These are phyloP conservation scores for Boletellus sp. DNA, from an alignment of 768 basidiomycete genomes.

Conservation along the genomic window DNA sequence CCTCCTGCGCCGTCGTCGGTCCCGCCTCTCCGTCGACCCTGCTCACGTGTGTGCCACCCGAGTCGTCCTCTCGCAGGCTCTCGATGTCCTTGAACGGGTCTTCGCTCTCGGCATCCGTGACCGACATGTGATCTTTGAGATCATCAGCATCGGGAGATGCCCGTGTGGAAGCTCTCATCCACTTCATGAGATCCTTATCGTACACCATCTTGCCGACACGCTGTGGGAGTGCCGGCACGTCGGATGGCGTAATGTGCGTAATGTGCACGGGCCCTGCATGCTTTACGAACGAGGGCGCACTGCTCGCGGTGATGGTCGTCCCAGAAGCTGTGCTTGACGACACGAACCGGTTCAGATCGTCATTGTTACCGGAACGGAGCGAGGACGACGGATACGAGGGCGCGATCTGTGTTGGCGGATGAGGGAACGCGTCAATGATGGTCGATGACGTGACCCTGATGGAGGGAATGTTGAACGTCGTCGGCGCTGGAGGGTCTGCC, in stretches of 20 bases:
- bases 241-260: slow-evolving; percentile 75
- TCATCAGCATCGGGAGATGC: slow-evolving; percentile 30
- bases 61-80: slow-evolving; percentile 68
- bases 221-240: slow-evolving; percentile 72
- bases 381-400: slow-evolving; percentile 49
- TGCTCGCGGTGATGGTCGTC: slow-evolving; percentile 67
- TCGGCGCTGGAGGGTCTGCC: slow-evolving; percentile 2
- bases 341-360: slow-evolving; percentile 84
- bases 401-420: slow-evolving; percentile 31
- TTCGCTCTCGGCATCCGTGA: slow-evolving; percentile 55
- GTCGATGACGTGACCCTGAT: slow-evolving; percentile 30
- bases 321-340: slow-evolving; percentile 82
- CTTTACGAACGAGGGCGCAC: slow-evolving; percentile 81
- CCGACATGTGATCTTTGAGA: slow-evolving; percentile 27
- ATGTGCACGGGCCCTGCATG: slow-evolving; percentile 77
- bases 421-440: slow-evolving; percentile 24
- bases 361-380: slow-evolving; percentile 49
- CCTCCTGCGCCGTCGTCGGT: slow-evolving; percentile 9
- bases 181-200: slow-evolving; percentile 78
- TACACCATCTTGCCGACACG: slow-evolving; percentile 85
- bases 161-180: slow-evolving; percentile 63
- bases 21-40: neutral
- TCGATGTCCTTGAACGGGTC: slow-evolving; percentile 94
- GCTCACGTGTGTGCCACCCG: slow-evolving; percentile 22
- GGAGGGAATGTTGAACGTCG: slow-evolving; percentile 19